Evolutionary conservation across 164 flowering plant genomes (phyloP).

Genomic region (Vitis rotundifolia): DNA sequence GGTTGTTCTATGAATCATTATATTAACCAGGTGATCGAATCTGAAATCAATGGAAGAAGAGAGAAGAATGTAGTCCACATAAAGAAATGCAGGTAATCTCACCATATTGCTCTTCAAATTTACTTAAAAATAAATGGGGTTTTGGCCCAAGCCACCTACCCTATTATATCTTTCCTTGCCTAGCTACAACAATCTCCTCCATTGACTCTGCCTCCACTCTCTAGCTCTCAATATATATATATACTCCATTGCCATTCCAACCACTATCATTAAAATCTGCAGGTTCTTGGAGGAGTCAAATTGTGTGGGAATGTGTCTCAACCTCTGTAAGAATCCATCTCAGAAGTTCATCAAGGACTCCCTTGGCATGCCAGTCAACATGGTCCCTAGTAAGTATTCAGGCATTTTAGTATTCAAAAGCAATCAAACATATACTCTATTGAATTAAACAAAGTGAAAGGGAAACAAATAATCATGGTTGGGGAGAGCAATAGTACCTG

Average conservation of each 20-base stretch:
- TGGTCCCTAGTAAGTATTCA: slow-evolving; percentile 74
- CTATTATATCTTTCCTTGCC: neutral
- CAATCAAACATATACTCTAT: neutral
- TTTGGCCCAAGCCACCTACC: slow-evolving; percentile 15
- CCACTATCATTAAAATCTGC: slow-evolving; percentile 10
- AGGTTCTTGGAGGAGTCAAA: slow-evolving; percentile 80
- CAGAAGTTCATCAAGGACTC: slow-evolving; percentile 78
- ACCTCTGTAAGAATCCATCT: slow-evolving; percentile 84
- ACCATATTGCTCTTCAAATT: neutral
- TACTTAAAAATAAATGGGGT: neutral
- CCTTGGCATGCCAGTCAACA: slow-evolving; percentile 81
- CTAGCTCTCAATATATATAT: no score
- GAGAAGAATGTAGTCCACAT: slow-evolving; percentile 81
- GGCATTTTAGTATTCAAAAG: no score
- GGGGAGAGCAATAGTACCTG: slow-evolving; percentile 17
- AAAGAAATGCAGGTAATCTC: slow-evolving; percentile 86
- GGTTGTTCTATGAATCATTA: no score
- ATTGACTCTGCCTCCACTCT: slow-evolving; percentile 2
- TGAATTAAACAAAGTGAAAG: neutral
- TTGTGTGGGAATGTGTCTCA: slow-evolving; percentile 90
- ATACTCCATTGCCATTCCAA: slow-evolving; percentile 3
- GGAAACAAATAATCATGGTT: slow-evolving; percentile 5
- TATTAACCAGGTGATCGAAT: slow-evolving; percentile 62
- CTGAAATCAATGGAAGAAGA: slow-evolving; percentile 61
- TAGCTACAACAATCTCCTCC: slow-evolving; percentile 8